Evolutionary conservation across 495 filamentous ascomycete genomes (phyloP), one percentile per base, ranked within the genome.

Genomic region (Penicillium lagena): DNA sequence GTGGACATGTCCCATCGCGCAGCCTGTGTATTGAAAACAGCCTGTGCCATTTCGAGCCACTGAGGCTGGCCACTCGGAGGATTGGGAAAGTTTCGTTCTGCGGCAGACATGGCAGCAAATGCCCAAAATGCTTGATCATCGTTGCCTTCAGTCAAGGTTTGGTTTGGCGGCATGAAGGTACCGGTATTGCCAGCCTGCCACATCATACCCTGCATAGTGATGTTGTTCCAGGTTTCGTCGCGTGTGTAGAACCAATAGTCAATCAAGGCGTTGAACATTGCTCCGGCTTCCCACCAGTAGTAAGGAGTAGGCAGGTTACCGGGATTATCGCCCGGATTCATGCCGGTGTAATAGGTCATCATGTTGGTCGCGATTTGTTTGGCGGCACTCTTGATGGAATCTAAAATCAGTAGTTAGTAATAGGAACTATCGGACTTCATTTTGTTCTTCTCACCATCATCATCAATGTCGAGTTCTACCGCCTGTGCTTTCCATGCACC

Each of bases 51-150:
- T 4, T 83, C 83, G 4, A 93, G 68, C 86, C 87, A 93, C 46
- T 80, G 76, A 3, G 86, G 83, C 46, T 81, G 48, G 36, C 77
- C 74, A 0, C 49, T 47, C 2, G 66, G 68, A 7, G 73, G 73
- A 40, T 73, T 70, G 14, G 83, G 83, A 50, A 82, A 91, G 38
- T 82, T 84, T 39, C 80, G 76, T 60, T 95, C 89, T 4, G 89
- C 86, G 0, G 89, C 89, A 7, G 81, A 75, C 80, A 95, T 86
- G 30, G 81, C 86, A 4, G 86, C 74, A 61, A 94, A 82, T 29
- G 73, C 89, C 89, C 89, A 95, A 56, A 95, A 95, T 0, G 75
- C 82, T 56, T 93, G 89, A 57, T 94, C 88, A 52, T 94, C 88
- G 60, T 94, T 94, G 40, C 89, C 86, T 40, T 77, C 63, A 0